Conservation (phyloP, 2,329 filamentous ascomycete species). For the Colletotrichum liaoningense region DNA sequence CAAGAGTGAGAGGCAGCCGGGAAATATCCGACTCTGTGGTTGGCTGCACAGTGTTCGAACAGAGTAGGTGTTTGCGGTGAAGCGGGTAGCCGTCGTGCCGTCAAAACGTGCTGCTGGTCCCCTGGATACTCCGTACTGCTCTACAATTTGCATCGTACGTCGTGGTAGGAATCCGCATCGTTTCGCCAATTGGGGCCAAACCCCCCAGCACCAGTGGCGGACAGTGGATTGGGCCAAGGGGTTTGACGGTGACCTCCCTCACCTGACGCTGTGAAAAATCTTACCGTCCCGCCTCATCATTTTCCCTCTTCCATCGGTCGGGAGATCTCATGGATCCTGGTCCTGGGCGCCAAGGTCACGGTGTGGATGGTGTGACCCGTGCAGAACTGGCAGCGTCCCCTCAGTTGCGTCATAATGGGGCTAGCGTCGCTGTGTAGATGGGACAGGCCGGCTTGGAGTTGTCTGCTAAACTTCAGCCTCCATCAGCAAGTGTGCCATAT, state of each 20-base stretch:
- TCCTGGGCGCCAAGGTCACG: slow-evolving; percentile 31
- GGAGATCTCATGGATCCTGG: slow-evolving; percentile 31
- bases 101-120: neutral
- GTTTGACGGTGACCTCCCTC: slow-evolving; percentile 5
- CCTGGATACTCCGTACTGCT: neutral
- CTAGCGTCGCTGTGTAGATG: neutral
- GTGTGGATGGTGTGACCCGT: slow-evolving; percentile 31
- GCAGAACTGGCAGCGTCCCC: slow-evolving; percentile 31
- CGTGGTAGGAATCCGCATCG: neutral
- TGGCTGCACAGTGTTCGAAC: neutral
- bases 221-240: slow-evolving; percentile 5
- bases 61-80: neutral
- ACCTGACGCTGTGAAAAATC: slow-evolving; percentile 35
- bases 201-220: slow-evolving; percentile 27
- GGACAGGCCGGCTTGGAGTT: slow-evolving; percentile 15
- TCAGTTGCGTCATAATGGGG: slow-evolving; percentile 35
- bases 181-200: slow-evolving; percentile 30
- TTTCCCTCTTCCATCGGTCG: slow-evolving; percentile 18
- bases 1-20: neutral
- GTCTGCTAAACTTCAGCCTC: slow-evolving; percentile 25
- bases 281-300: slow-evolving; percentile 36
- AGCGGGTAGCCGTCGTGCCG: neutral
- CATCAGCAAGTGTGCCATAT: slow-evolving; percentile 26
- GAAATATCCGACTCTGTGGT: slow-evolving; percentile 1
- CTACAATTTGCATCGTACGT: neutral